These are phyloP conservation scores for Echites panduratus DNA, from an alignment of 257 asterid species.

Conservation along the genomic window DNA sequence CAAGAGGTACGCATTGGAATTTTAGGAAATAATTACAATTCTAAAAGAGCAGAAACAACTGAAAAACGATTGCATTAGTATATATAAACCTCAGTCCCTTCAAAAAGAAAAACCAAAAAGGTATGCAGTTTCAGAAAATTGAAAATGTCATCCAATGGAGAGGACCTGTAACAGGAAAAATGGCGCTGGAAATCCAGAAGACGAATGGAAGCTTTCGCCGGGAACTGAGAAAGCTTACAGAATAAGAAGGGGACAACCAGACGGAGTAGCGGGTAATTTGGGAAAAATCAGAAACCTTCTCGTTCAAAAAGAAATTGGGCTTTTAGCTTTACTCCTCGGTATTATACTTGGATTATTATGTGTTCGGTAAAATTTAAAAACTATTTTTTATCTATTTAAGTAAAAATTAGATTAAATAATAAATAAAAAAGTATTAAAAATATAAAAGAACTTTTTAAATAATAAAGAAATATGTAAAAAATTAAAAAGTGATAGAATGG, in stretches of 20 bases:
- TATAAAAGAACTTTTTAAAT: too few species aligned
- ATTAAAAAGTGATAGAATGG: too few species aligned
- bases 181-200: constrained; percentile 1
- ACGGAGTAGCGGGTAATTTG: not conserved
- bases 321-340: too few species aligned
- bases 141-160: not conserved
- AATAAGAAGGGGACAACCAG: not conserved
- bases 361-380: too few species aligned
- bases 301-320: not conserved
- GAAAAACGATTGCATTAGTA: not conserved
- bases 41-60: not conserved
- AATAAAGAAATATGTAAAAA: too few species aligned
- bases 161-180: constrained; percentile 9
- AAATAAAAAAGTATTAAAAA: too few species aligned
- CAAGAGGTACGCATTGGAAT: not conserved
- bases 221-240: not conserved
- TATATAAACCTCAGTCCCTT: not conserved
- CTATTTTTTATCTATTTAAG: too few species aligned
- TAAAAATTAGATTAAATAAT: too few species aligned
- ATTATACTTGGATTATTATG: too few species aligned
- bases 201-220: constrained; percentile 19
- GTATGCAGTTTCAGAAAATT: not conserved
- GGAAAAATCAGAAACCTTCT: not conserved
- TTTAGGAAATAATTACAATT: not conserved
- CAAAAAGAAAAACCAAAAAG: not conserved